Evolutionary conservation across 2,329 filamentous ascomycete genomes (phyloP).

Genomic region (Coleophoma eucalyptorum): DNA sequence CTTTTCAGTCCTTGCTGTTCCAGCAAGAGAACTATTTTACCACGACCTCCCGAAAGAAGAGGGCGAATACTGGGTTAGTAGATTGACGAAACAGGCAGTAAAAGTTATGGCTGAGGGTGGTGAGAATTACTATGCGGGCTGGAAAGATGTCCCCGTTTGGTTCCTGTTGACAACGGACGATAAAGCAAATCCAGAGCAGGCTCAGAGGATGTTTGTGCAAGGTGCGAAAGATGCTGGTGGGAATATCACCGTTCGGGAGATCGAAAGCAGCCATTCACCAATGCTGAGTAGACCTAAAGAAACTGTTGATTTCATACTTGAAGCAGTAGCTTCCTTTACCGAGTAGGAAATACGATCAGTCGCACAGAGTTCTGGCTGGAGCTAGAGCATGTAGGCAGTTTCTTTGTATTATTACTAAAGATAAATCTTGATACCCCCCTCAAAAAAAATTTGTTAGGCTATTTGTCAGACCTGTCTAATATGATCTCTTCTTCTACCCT

Average conservation of each 20-base stretch:
- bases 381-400: neutral
- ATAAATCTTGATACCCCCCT: neutral
- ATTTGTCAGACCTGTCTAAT: too few species aligned
- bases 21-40: constrained; percentile 36
- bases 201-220: constrained; percentile 30
- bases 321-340: constrained; percentile 31
- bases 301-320: constrained; percentile 30
- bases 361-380: neutral
- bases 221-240: constrained; percentile 31
- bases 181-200: constrained; percentile 29
- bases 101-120: constrained; percentile 36
- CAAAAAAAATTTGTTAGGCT: too few species aligned
- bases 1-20: constrained; percentile 29
- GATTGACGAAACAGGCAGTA: constrained; percentile 33
- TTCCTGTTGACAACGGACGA: constrained; percentile 36
- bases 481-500: too few species aligned
- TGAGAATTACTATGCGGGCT: constrained; percentile 22
- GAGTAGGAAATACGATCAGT: too few species aligned
- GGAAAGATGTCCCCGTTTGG: constrained; percentile 25
- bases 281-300: constrained; percentile 37
- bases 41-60: constrained; percentile 38
- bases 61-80: constrained; percentile 32
- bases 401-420: neutral
- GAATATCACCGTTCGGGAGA: constrained; percentile 29
- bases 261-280: constrained; percentile 36